phyloP scores from a whole-genome alignment of 1,284 basidiomycete genomes.

The Ustilago hordei region DNA sequence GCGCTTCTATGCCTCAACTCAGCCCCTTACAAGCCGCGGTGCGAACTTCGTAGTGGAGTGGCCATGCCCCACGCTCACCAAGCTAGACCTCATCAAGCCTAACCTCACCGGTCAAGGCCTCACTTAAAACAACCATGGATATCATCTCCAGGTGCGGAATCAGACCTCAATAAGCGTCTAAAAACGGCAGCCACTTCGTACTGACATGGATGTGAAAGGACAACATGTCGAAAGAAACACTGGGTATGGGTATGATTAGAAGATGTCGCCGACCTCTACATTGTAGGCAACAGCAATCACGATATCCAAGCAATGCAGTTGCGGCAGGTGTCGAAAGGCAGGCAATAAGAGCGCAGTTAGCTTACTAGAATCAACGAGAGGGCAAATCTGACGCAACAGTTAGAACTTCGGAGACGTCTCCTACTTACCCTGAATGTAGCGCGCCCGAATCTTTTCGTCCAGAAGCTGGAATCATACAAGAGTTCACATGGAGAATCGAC shows the following conservation, averaged over 20 bases:
- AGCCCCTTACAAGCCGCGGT: too few relatives aligned
- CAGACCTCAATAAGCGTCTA: too few relatives aligned
- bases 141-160: too few relatives aligned
- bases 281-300: not conserved
- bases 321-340: not conserved
- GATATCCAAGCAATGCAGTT: too few relatives aligned
- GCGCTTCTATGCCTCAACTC: too few relatives aligned
- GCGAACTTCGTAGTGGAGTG: not conserved
- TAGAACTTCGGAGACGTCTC: too few relatives aligned
- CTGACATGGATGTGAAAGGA: not conserved
- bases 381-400: too few relatives aligned
- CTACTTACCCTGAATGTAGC: conserved; percentile 55
- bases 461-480: conserved; percentile 23
- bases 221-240: too few relatives aligned
- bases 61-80: not conserved
- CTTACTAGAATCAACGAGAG: not conserved
- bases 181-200: not conserved
- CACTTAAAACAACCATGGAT: too few relatives aligned
- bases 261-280: conserved; percentile 58
- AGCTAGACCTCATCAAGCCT: not conserved
- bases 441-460: conserved; percentile 56
- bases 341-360: not conserved
- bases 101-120: too few relatives aligned
- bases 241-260: conserved; percentile 8
- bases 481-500: not conserved